Evolutionary conservation across 208 protist species (phyloP).

Genomic region (Sergeia podlipaevii): DNA sequence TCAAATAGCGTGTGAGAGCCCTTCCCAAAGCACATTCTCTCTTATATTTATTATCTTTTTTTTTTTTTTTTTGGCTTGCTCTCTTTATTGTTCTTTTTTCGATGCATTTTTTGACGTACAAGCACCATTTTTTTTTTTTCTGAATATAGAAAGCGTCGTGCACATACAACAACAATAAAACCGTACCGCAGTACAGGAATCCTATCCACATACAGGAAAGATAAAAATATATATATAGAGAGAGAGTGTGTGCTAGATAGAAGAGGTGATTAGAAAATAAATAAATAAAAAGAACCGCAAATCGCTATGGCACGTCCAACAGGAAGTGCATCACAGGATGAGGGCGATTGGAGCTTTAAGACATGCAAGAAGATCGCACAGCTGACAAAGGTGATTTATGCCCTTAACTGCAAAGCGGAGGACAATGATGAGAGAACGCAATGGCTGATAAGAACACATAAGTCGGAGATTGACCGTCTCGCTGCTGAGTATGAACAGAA

Average conservation of each 20-base stretch:
- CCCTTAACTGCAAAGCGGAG: conserved; percentile 94
- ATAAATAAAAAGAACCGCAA: too few species aligned
- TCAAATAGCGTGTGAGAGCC: too few species aligned
- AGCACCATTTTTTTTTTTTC: conserved; percentile 6
- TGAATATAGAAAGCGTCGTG: too few species aligned
- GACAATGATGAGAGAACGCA: conserved; percentile 88
- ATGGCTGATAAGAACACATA: conserved; percentile 65
- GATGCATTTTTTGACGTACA: not conserved
- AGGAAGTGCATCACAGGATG: too few species aligned
- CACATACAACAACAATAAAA: too few species aligned
- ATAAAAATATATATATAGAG: too few species aligned
- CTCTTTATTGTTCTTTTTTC: conserved; percentile 15
- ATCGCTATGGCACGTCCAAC: too few species aligned
- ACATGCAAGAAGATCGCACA: conserved; percentile 98
- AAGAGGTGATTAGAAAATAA: too few species aligned
- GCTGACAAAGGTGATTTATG: conserved; percentile 97
- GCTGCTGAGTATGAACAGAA: conserved; percentile 61
- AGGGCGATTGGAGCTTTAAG: conserved; percentile 90
- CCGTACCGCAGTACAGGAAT: too few species aligned
- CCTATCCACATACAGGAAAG: too few species aligned
- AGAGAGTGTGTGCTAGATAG: too few species aligned
- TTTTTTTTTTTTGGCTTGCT: conserved; percentile 2
- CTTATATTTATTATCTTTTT: not conserved
- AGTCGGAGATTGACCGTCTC: conserved; percentile 81
- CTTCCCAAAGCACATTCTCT: too few species aligned